Evolutionary conservation across 345 rosid genomes (phyloP).

Genomic region (Balakata baccata): DNA sequence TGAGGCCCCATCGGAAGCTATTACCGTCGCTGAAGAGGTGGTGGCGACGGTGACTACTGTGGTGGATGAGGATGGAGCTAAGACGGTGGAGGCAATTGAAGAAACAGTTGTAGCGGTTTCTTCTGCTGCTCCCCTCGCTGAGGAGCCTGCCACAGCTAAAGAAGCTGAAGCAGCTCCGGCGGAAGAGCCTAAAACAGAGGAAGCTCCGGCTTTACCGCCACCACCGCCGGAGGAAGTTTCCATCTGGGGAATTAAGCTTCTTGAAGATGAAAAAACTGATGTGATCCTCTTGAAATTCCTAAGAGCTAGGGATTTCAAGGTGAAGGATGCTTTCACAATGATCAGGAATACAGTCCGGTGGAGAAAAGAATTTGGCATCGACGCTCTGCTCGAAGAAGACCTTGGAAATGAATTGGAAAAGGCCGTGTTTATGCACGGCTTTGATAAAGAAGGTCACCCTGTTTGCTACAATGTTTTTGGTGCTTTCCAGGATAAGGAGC

Average conservation of each 20-base stretch:
- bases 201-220: conserved; percentile 6
- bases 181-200: conserved; percentile 18
- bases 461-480: conserved; percentile 56
- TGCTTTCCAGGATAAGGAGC: conserved; percentile 37
- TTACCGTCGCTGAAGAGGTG: conserved; percentile 25
- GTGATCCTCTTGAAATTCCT: conserved; percentile 48
- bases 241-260: conserved; percentile 50
- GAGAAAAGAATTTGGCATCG: conserved; percentile 48
- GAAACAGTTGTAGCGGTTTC: conserved; percentile 66
- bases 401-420: conserved; percentile 34
- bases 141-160: conserved; percentile 18
- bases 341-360: conserved; percentile 43
- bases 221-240: conserved; percentile 31
- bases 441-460: conserved; percentile 44
- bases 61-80: conserved; percentile 74
- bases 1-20: conserved; percentile 4
- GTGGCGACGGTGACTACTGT: conserved; percentile 42
- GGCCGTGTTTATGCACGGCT: conserved; percentile 38
- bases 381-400: conserved; percentile 46
- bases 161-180: conserved; percentile 8
- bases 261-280: conserved; percentile 40
- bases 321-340: conserved; percentile 49
- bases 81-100: conserved; percentile 80
- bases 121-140: conserved; percentile 28
- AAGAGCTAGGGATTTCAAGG: conserved; percentile 57